These are phyloP conservation scores for Choricystis sp. DNA, from an alignment of 139 green algal genomes.

Conservation along the genomic window DNA sequence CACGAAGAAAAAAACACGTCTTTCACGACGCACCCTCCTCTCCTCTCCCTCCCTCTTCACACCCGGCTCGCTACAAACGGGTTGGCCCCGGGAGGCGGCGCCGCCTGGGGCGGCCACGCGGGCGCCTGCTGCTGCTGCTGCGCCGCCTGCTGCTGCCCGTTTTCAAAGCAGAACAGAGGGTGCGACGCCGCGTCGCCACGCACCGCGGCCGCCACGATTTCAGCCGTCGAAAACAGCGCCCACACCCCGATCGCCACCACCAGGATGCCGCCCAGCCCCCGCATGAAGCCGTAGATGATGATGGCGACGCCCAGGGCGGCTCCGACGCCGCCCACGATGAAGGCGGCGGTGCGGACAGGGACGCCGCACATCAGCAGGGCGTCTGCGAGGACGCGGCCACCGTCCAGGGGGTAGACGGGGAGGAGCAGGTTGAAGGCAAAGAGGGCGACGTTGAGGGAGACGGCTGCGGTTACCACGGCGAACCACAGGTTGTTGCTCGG, in stretches of 20 bases:
- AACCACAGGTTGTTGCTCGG: slow-evolving; percentile 12
- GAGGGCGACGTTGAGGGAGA: slow-evolving; percentile 49
- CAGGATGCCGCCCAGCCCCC: not conserved
- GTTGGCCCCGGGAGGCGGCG: not conserved
- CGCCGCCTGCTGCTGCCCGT: not conserved
- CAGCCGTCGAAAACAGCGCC: not conserved
- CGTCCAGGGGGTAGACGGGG: slow-evolving; percentile 62
- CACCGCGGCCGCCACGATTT: not conserved
- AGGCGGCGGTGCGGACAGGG: not conserved
- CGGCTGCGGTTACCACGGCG: slow-evolving; percentile 18
- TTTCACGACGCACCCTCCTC: too few relatives aligned
- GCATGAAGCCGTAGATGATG: not conserved
- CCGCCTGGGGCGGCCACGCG: not conserved
- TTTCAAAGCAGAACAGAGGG: not conserved
- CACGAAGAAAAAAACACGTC: too few relatives aligned
- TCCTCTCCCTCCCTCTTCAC: too few relatives aligned
- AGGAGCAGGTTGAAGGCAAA: slow-evolving; percentile 60
- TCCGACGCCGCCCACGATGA: not conserved
- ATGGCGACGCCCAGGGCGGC: not conserved
- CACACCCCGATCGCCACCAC: not conserved
- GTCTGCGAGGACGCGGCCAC: slow-evolving; percentile 34
- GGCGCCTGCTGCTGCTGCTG: not conserved
- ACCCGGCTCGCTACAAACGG: too few relatives aligned
- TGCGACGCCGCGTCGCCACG: not conserved
- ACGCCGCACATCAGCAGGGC: slow-evolving; percentile 29